Base-by-base conservation (phyloP, 441 rosid genomes). In the Kokia cookei region DNA sequence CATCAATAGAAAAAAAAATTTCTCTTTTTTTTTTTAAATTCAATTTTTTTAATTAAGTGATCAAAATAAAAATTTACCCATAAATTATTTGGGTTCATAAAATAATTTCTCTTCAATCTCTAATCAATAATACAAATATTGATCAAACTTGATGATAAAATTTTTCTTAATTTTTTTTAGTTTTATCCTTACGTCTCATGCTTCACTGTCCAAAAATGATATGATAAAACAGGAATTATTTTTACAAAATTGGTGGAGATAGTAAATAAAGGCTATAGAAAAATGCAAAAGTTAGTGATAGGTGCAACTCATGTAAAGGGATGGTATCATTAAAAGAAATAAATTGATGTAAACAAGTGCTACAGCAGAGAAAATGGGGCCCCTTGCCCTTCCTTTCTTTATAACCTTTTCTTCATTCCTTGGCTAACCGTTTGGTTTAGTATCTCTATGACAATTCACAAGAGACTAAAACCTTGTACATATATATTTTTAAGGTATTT, bases 401-500 rank as follows among this genome's bases (percentile, higher is more conserved):
- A 10, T 9, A 42, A 45, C 55, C 32, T 48, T 76, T 47, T 35
- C 27, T 37, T 53, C 19, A 2, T 53, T 53, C 43, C 29, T 24
- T 45, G 70, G 37, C 55, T 40, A 65, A 45, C 60, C 19, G 59
- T 35, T 3, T 29, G 75, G 69, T 58, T 62, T 57, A 12, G 60
- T 63, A 71, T 69, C 73, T 70, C 72, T 75, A 64, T 64, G 65
- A 83, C 51, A 66, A 57, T 26, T 13, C 54, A 65, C 73, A n/a
- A 17, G 3, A 55, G 47, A 7, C 2, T 8, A 15, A n/a, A 5
- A 14, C 7, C 17, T 50, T 50, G 8, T 43, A 43, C 47, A 43
- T 43, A 43, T 13, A 48, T 50, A 13, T 50, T 15, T 50, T 50
- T 50, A 13, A 50, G 1, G 17, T 6, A 15, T 50, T 13, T 50